Conservation (phyloP, 495 filamentous ascomycete species). For the Sporormia fimetaria region DNA sequence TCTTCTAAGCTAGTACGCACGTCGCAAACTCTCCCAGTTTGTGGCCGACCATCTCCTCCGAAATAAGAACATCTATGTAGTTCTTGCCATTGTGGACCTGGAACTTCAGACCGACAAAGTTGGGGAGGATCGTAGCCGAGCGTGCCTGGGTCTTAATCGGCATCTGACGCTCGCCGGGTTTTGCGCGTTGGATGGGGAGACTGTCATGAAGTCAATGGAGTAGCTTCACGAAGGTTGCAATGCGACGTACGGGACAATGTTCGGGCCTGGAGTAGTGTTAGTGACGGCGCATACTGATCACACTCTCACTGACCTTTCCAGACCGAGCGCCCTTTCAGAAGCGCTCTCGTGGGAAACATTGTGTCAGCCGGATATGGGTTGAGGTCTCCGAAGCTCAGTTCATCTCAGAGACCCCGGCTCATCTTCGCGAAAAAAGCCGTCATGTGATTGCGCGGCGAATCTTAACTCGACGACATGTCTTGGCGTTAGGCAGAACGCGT, state of each 20-base stretch:
- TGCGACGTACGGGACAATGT: slow-evolving; percentile 57
- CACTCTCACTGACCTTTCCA: slow-evolving; percentile 53
- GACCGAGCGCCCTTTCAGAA: slow-evolving; percentile 55
- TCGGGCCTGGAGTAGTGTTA: slow-evolving; percentile 41
- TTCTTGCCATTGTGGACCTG: slow-evolving; percentile 92
- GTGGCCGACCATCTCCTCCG: slow-evolving; percentile 96
- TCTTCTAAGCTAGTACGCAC: slow-evolving; percentile 47
- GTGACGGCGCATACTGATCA: background rate
- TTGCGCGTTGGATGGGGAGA: slow-evolving; percentile 52
- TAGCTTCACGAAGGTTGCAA: background rate
- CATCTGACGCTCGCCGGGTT: slow-evolving; percentile 48
- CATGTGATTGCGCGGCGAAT: slow-evolving; percentile 1
- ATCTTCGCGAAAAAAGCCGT: background rate
- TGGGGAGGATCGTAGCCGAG: slow-evolving; percentile 85
- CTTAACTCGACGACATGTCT: too few species aligned
- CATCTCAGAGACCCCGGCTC: too few species aligned
- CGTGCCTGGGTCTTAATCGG: slow-evolving; percentile 85
- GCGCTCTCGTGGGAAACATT: slow-evolving; percentile 52
- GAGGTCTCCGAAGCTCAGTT: slow-evolving; percentile 9
- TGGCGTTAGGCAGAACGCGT: too few species aligned
- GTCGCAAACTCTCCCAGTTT: slow-evolving; percentile 90
- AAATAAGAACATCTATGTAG: slow-evolving; percentile 78
- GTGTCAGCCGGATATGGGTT: slow-evolving; percentile 15
- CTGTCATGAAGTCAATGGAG: slow-evolving; percentile 31
- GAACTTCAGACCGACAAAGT: slow-evolving; percentile 88